A percentile compares a stretch with the other conserved stretches of the same genome.
phyloP scores from a whole-genome alignment of 1,284 basidiomycete species.

The Marasmius oreades region DNA sequence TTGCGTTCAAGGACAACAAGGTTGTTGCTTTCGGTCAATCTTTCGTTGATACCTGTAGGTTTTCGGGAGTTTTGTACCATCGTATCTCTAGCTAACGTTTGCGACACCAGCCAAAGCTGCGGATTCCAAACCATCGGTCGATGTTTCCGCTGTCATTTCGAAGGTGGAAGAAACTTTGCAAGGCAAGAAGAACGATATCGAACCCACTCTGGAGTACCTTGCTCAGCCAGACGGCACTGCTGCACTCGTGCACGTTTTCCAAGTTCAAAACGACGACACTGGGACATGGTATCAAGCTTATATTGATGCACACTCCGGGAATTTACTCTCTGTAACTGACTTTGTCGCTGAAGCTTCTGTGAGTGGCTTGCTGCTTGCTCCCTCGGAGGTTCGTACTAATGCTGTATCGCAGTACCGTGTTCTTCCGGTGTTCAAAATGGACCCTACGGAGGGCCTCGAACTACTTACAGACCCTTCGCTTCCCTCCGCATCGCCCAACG shows the following conservation, averaged over 20 bases:
- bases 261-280: conserved; percentile 49
- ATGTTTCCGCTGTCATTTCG: conserved; percentile 25
- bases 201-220: conserved; percentile 34
- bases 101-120: conserved; percentile 26
- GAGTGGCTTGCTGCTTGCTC: no score
- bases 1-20: conserved; percentile 1
- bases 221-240: conserved; percentile 41
- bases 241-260: conserved; percentile 45
- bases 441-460: conserved; percentile 29
- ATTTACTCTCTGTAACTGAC: conserved; percentile 45
- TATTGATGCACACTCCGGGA: conserved; percentile 53
- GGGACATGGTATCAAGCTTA: conserved; percentile 61
- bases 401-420: conserved; percentile 28
- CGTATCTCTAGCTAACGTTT: no score
- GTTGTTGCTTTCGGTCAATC: conserved; percentile 1
- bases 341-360: background rate
- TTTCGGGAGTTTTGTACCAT: background rate
- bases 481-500: conserved; percentile 18
- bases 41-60: background rate
- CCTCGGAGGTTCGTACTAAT: background rate
- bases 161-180: conserved; percentile 26
- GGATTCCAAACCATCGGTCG: conserved; percentile 27
- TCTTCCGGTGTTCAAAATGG: conserved; percentile 31
- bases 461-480: conserved; percentile 31
- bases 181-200: conserved; percentile 30